Percentiles rank a stretch among this genome's conserved stretches.
Evolutionary conservation across 257 asterid genomes (phyloP).

Genomic region (Cinchona pubescens): DNA sequence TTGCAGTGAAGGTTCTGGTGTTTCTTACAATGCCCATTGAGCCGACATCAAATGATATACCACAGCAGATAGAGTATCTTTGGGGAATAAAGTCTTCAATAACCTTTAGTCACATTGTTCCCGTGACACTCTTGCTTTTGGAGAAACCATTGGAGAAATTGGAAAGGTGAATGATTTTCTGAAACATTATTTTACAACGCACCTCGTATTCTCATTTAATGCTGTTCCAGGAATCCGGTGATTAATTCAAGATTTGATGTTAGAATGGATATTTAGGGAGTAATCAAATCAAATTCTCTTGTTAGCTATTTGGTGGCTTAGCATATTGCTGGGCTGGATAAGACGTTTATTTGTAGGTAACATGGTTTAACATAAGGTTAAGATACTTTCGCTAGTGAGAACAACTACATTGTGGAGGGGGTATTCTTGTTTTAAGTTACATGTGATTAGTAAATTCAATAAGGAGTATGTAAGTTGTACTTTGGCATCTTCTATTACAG

Average conservation of each 20-base stretch:
- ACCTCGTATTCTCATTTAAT: conserved; percentile 8
- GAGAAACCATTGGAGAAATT: conserved; percentile 82
- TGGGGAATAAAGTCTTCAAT: conserved; percentile 80
- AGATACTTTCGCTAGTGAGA: background rate
- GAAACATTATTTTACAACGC: background rate
- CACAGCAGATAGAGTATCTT: conserved; percentile 82
- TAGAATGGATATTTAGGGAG: background rate
- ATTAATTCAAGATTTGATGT: background rate
- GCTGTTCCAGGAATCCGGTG: background rate
- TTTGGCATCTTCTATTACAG: no score
- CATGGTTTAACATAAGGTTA: background rate
- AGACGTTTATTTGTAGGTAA: background rate
- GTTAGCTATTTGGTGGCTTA: background rate
- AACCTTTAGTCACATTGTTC: conserved; percentile 56
- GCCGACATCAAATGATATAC: conserved; percentile 63
- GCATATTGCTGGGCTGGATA: no score
- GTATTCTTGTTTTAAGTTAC: background rate
- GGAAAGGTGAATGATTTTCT: conserved; percentile 54
- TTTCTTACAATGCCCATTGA: conserved; percentile 93
- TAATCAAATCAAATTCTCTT: background rate
- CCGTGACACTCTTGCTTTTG: conserved; percentile 72
- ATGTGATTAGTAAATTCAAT: background rate
- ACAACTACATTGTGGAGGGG: background rate
- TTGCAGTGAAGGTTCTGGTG: conserved; percentile 86
- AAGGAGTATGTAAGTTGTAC: no score